These are phyloP conservation scores for Kuraishia capsulata DNA, from an alignment of 805 yeast genomes.

Conservation along the genomic window DNA sequence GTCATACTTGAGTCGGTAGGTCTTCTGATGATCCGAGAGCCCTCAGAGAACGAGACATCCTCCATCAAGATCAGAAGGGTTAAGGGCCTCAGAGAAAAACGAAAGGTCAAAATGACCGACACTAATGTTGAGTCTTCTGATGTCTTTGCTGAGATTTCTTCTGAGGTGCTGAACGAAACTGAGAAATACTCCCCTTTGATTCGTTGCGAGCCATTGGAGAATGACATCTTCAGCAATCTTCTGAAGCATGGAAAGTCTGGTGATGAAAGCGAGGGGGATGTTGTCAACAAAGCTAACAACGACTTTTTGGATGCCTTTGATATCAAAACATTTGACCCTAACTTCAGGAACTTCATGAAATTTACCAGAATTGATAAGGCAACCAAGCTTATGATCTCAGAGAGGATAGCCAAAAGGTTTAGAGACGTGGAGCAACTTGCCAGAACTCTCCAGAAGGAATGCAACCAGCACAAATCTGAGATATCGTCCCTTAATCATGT, in stretches of 20 bases:
- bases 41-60: slow-evolving; percentile 16
- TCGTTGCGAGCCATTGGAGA: not conserved
- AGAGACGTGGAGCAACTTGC: slow-evolving; percentile 88
- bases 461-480: slow-evolving; percentile 40
- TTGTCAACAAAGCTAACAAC: not conserved
- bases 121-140: not conserved
- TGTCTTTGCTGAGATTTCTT: slow-evolving; percentile 1
- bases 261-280: not conserved
- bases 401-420: slow-evolving; percentile 58
- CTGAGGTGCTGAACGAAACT: slow-evolving; percentile 3
- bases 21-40: slow-evolving; percentile 44
- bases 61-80: slow-evolving; percentile 59
- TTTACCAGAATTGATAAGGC: slow-evolving; percentile 14
- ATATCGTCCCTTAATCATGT: slow-evolving; percentile 26
- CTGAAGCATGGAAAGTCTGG: not conserved
- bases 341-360: slow-evolving; percentile 22
- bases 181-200: slow-evolving; percentile 4
- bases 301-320: not conserved
- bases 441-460: slow-evolving; percentile 71
- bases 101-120: slow-evolving; percentile 10
- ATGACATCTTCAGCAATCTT: no score
- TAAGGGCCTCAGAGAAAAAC: slow-evolving; percentile 57
- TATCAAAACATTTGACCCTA: slow-evolving; percentile 15
- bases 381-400: slow-evolving; percentile 16
- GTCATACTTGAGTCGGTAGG: slow-evolving; percentile 70